Evolutionary conservation across 1,139 yeast genomes (phyloP).

Genomic region (Groenewaldozyma auringiensis): DNA sequence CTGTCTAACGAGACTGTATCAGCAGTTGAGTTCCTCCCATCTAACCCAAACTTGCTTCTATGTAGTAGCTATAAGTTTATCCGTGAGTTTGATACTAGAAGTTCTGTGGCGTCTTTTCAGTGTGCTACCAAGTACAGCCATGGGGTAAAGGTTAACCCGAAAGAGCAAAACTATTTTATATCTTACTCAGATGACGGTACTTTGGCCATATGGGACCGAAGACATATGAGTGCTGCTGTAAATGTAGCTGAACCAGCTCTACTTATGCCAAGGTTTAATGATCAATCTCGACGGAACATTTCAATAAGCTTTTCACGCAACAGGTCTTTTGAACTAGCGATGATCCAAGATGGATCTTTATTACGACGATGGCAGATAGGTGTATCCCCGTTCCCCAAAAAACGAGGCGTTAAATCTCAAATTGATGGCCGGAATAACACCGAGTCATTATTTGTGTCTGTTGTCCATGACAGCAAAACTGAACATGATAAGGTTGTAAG

Average conservation of each 20-base stretch:
- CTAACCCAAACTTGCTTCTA: conserved; percentile 47
- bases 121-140: conserved; percentile 68
- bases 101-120: conserved; percentile 63
- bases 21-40: conserved; percentile 60
- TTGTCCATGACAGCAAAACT: conserved; percentile 68
- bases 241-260: conserved; percentile 46
- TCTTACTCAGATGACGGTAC: conserved; percentile 81
- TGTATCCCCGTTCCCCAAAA: conserved; percentile 35
- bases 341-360: conserved; percentile 69
- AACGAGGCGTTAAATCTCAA: not conserved
- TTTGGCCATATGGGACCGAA: conserved; percentile 78
- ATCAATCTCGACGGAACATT: conserved; percentile 47
- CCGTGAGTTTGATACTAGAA: conserved; percentile 69
- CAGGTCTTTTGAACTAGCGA: conserved; percentile 66
- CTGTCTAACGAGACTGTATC: conserved; percentile 69
- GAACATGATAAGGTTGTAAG: conserved; percentile 76
- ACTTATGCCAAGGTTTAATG: conserved; percentile 59
- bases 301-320: conserved; percentile 67
- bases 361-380: conserved; percentile 82
- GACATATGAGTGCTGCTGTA: conserved; percentile 42
- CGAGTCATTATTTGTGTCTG: conserved; percentile 57
- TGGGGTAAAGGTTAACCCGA: conserved; percentile 64
- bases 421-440: conserved; percentile 8
- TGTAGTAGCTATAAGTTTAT: conserved; percentile 74
- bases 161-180: conserved; percentile 55